phyloP scores from a whole-genome alignment of 768 basidiomycete genomes.

The Tricholoma bakamatsutake region DNA sequence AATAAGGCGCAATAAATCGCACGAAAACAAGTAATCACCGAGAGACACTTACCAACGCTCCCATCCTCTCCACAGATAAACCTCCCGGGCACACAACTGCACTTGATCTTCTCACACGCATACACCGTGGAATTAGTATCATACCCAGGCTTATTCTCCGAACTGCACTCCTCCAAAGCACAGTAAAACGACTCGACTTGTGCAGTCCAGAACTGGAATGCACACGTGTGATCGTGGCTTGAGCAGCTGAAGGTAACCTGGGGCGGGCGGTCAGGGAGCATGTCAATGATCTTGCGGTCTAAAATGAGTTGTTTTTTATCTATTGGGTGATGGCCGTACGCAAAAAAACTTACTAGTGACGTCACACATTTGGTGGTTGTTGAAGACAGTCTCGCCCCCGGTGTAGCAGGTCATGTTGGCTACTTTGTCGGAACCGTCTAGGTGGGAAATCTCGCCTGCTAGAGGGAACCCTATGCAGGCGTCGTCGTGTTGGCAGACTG shows the following conservation, averaged over 20 bases:
- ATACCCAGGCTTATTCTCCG: slow-evolving; percentile 41
- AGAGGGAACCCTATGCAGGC: slow-evolving; percentile 81
- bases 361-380: slow-evolving; percentile 96
- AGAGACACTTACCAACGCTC: slow-evolving; percentile 65
- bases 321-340: too few relatives aligned
- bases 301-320: background rate
- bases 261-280: slow-evolving; percentile 81
- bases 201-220: slow-evolving; percentile 98
- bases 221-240: slow-evolving; percentile 54
- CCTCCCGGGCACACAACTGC: slow-evolving; percentile 87
- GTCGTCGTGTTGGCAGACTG: slow-evolving; percentile 82
- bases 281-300: slow-evolving; percentile 96
- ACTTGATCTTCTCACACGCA: slow-evolving; percentile 77
- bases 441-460: slow-evolving; percentile 31
- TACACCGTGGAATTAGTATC: slow-evolving; percentile 72
- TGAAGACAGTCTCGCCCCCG: slow-evolving; percentile 89
- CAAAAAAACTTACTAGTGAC: slow-evolving; percentile 80
- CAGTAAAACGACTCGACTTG: slow-evolving; percentile 96
- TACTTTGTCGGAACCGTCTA: slow-evolving; percentile 31
- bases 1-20: background rate
- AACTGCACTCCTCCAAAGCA: slow-evolving; percentile 65
- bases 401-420: slow-evolving; percentile 90
- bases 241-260: slow-evolving; percentile 97
- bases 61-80: slow-evolving; percentile 97
- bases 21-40: background rate